Conservation (phyloP, 2,329 filamentous ascomycete genomes). For the Akanthomyces dipterigenus region DNA sequence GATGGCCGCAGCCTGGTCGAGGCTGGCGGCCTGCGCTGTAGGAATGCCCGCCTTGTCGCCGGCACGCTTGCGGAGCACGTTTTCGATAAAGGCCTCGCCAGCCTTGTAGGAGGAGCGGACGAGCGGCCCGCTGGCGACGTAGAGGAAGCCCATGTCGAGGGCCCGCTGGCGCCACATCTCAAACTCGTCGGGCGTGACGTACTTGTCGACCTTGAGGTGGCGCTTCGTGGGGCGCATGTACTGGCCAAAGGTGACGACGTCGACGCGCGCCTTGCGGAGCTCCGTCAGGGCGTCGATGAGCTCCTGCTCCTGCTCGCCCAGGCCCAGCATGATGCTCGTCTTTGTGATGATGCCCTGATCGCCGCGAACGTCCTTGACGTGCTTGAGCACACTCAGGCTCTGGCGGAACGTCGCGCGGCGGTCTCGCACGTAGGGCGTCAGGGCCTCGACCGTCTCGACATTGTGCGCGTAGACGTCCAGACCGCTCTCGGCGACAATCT, state of each 20-base stretch:
- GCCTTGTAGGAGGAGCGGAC: conserved; percentile 97
- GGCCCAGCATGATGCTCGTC: conserved; percentile 92
- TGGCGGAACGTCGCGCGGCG: conserved; percentile 84
- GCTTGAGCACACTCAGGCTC: conserved; percentile 70
- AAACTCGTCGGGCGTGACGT: conserved; percentile 85
- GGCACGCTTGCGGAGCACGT: conserved; percentile 80
- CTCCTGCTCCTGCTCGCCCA: conserved; percentile 88
- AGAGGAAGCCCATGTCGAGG: conserved; percentile 91
- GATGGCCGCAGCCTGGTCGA: conserved; percentile 35
- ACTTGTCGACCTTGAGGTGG: conserved; percentile 94
- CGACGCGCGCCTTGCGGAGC: conserved; percentile 72
- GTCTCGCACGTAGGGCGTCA: conserved; percentile 87
- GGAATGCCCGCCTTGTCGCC: conserved; percentile 32
- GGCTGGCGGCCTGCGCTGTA: conserved; percentile 23
- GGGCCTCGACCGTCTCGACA: conserved; percentile 84
- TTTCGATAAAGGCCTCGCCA: conserved; percentile 97
- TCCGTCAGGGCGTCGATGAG: conserved; percentile 73
- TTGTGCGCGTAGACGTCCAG: conserved; percentile 97
- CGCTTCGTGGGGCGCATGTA: conserved; percentile 99
- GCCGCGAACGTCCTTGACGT: conserved; percentile 69
- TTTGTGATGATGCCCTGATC: conserved; percentile 83
- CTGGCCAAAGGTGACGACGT: conserved; percentile 98
- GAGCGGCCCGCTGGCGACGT: conserved; percentile 87
- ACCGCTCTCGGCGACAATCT: conserved; percentile 75
- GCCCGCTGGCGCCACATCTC: conserved; percentile 87